These are phyloP conservation scores for Echinosophora koreensis DNA, from an alignment of 306 rosid genomes.

Conservation along the genomic window DNA sequence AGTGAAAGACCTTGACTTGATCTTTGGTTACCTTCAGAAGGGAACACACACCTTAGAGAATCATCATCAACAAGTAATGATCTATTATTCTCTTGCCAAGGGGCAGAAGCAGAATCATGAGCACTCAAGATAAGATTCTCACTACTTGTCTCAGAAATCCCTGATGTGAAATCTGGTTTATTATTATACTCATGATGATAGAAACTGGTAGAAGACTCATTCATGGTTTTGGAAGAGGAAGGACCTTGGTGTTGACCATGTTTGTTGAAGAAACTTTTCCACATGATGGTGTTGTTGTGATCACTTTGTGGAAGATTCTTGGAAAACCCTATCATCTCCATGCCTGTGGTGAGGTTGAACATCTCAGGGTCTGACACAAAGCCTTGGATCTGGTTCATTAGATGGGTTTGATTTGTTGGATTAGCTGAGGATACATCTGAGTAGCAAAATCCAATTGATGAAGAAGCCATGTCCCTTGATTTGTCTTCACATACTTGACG, in stretches of 20 bases:
- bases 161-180: constrained; percentile 55
- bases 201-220: constrained; percentile 45
- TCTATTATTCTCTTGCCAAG: constrained; percentile 60
- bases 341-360: constrained; percentile 75
- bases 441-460: constrained; percentile 59
- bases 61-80: constrained; percentile 64
- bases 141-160: constrained; percentile 54
- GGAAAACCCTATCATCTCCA: constrained; percentile 82
- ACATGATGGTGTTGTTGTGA: constrained; percentile 39
- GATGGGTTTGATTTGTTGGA: constrained; percentile 45
- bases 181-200: constrained; percentile 49
- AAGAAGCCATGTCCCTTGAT: constrained; percentile 58
- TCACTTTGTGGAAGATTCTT: constrained; percentile 52
- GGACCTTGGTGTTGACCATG: constrained; percentile 42
- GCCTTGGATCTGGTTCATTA: constrained; percentile 66
- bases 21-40: constrained; percentile 85
- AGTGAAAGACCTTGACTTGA: constrained; percentile 95
- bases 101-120: constrained; percentile 41
- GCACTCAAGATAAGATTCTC: constrained; percentile 53
- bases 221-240: constrained; percentile 56
- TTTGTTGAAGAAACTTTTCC: constrained; percentile 52
- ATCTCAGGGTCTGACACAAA: constrained; percentile 62
- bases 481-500: constrained; percentile 49
- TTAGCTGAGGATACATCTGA: constrained; percentile 58
- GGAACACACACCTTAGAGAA: constrained; percentile 76